Percentiles rank a stretch among this genome's conserved stretches.
These are phyloP conservation scores for Chimonanthus praecox DNA, from an alignment of 164 flowering plant species.

Conservation along the genomic window DNA sequence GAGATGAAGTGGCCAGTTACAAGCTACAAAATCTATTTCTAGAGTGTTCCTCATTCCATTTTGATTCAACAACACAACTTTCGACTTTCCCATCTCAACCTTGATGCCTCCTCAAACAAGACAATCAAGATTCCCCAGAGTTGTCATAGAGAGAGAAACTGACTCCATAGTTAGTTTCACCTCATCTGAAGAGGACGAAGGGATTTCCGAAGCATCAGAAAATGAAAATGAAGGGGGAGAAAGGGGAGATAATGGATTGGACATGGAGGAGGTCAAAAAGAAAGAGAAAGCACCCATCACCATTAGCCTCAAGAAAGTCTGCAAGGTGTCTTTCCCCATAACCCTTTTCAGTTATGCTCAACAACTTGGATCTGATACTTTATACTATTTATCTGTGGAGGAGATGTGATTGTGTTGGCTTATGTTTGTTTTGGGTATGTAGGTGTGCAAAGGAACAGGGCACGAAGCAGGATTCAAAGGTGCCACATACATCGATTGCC, in stretches of 20 bases:
- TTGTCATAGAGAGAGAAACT: constrained; percentile 57
- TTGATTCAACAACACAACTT: too few species aligned
- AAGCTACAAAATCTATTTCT: too few species aligned
- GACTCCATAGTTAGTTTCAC: constrained; percentile 43
- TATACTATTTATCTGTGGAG: not conserved
- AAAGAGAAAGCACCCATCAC: constrained; percentile 63
- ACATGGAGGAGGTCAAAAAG: constrained; percentile 20
- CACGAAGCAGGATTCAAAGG: constrained; percentile 95
- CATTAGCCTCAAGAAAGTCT: constrained; percentile 77
- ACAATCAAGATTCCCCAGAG: constrained; percentile 40
- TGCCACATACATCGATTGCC: constrained; percentile 95
- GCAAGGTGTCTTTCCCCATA: constrained; percentile 51
- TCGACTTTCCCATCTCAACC: not conserved
- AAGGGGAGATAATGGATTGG: constrained; percentile 7
- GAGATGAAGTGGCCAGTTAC: too few species aligned
- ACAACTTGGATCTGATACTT: not conserved
- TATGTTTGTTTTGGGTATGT: not conserved
- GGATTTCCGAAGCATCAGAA: not conserved
- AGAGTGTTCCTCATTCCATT: too few species aligned
- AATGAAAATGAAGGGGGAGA: constrained; percentile 5
- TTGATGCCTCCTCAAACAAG: constrained; percentile 40
- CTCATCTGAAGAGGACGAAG: constrained; percentile 25
- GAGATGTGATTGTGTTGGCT: not conserved
- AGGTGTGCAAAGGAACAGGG: constrained; percentile 86
- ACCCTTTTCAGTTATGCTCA: not conserved